Evolutionary conservation across 208 protist species (phyloP).

Genomic region (Trichomonas vaginalis): DNA sequence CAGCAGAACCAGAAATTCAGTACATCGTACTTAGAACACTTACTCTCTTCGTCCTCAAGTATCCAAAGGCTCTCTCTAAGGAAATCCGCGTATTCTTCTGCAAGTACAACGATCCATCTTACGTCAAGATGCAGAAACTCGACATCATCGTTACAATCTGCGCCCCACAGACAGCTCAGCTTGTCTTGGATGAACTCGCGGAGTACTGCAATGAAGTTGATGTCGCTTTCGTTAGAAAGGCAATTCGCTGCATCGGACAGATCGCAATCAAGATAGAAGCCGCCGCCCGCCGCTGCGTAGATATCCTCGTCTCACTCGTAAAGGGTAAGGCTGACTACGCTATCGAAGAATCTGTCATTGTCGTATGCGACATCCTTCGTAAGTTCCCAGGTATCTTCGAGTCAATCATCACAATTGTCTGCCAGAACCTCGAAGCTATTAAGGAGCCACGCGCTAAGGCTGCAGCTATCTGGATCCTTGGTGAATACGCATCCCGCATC

Average conservation of each 20-base stretch:
- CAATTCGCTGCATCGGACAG: constrained; percentile 74
- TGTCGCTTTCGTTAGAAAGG: constrained; percentile 80
- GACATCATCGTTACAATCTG: constrained; percentile 76
- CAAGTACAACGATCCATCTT: constrained; percentile 90
- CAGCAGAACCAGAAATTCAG: constrained; percentile 76
- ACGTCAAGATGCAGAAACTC: constrained; percentile 91
- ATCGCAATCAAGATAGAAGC: constrained; percentile 87
- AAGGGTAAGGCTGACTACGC: constrained; percentile 61
- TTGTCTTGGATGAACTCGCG: constrained; percentile 67
- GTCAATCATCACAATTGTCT: constrained; percentile 46
- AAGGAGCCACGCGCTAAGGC: neutral
- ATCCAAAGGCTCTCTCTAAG: constrained; percentile 31
- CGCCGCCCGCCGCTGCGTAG: constrained; percentile 65
- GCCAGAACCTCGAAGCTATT: constrained; percentile 60
- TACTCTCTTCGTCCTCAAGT: constrained; percentile 83
- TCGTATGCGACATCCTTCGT: constrained; percentile 81
- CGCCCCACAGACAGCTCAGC: constrained; percentile 58
- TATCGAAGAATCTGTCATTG: constrained; percentile 79
- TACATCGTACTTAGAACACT: constrained; percentile 95
- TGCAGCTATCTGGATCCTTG: constrained; percentile 6
- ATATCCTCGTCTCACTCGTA: constrained; percentile 70
- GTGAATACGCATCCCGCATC: constrained; percentile 76
- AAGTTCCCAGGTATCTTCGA: constrained; percentile 62
- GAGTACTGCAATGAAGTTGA: constrained; percentile 83
- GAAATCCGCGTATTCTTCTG: constrained; percentile 80